Conservation (phyloP, 2,329 filamentous ascomycete genomes). For the Xylariaceae sp. region DNA sequence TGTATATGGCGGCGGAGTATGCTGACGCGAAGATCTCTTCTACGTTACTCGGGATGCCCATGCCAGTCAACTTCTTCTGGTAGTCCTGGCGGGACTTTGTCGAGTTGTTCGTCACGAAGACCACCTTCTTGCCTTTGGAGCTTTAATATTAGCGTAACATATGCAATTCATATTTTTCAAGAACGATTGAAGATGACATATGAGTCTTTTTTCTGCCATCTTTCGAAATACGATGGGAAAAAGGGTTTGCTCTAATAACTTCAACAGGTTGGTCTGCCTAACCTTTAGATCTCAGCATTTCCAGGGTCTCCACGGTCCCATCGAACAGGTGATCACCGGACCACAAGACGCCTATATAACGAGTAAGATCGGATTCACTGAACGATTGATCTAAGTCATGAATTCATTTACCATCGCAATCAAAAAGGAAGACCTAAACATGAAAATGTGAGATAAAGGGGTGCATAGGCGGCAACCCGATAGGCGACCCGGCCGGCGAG, state of each 20-base stretch:
- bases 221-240: background rate
- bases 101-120: conserved; percentile 99
- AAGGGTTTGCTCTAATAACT: background rate
- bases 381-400: conserved; percentile 5
- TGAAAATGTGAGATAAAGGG: conserved; percentile 7
- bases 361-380: background rate
- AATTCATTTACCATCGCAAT: conserved; percentile 76
- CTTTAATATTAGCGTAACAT: background rate
- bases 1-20: conserved; percentile 94
- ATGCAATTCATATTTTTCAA: background rate
- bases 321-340: conserved; percentile 88
- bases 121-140: conserved; percentile 70
- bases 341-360: conserved; percentile 71
- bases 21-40: conserved; percentile 96
- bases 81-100: conserved; percentile 94
- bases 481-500: background rate
- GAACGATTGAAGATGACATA: background rate
- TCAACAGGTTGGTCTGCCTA: conserved; percentile 14
- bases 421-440: conserved; percentile 78
- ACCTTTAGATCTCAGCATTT: conserved; percentile 79
- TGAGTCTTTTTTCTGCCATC: background rate
- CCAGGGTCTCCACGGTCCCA: conserved; percentile 76
- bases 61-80: conserved; percentile 76
- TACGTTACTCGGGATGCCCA: conserved; percentile 72
- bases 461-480: conserved; percentile 3